Conservation (phyloP, 2,329 filamentous ascomycete species). For the Aspergillus neoniger region DNA sequence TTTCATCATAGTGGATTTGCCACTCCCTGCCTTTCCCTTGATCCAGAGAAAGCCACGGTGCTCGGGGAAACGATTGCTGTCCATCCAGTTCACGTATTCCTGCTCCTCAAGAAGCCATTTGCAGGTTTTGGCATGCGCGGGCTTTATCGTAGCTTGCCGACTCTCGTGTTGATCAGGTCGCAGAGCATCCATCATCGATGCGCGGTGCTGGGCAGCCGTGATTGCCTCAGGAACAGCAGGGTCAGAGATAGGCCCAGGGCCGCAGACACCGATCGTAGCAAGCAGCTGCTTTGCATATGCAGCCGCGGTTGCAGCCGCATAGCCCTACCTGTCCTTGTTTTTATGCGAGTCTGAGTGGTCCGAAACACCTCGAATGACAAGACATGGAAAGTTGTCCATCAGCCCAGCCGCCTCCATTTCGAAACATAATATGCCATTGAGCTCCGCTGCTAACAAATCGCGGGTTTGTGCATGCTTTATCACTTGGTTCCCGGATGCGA, state of each 20-base stretch:
- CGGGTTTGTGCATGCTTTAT: slow-evolving; percentile 5
- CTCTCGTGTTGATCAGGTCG: not conserved
- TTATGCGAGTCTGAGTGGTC: slow-evolving; percentile 25
- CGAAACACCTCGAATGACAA: slow-evolving; percentile 22
- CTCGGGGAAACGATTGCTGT: slow-evolving; percentile 15
- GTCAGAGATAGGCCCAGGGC: not conserved
- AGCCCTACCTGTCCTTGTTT: slow-evolving; percentile 11
- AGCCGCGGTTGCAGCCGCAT: slow-evolving; percentile 15
- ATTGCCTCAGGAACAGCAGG: not conserved
- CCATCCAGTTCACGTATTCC: slow-evolving; percentile 39
- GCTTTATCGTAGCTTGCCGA: slow-evolving; percentile 30
- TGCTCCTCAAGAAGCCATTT: slow-evolving; percentile 14
- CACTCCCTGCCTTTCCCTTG: slow-evolving; percentile 45
- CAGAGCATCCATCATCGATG: not conserved
- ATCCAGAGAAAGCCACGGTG: slow-evolving; percentile 38
- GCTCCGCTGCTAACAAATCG: not conserved
- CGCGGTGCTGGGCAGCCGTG: not conserved
- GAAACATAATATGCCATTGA: slow-evolving; percentile 6
- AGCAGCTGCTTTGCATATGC: slow-evolving; percentile 13
- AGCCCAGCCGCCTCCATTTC: slow-evolving; percentile 18
- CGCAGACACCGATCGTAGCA: not conserved
- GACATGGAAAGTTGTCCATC: slow-evolving; percentile 17
- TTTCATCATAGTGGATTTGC: slow-evolving; percentile 52
- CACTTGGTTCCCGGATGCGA: slow-evolving; percentile 23
- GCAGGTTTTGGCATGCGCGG: slow-evolving; percentile 32